Evolutionary conservation across 495 filamentous ascomycete species (phyloP).

Genomic region (Hypoxylon lenormandii): DNA sequence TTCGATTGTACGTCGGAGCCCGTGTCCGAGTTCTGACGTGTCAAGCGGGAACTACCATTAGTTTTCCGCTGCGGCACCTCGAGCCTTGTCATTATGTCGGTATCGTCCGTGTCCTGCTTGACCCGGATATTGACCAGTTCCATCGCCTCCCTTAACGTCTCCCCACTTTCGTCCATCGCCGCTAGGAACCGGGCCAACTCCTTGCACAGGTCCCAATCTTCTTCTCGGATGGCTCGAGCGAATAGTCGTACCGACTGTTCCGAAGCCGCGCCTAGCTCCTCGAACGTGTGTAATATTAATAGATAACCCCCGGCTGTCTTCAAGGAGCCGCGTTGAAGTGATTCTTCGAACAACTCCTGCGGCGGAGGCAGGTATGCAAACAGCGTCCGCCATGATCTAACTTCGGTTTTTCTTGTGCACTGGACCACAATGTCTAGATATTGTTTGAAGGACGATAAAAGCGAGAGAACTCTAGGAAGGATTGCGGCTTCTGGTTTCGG

Average conservation of each 20-base stretch:
- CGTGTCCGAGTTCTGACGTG: constrained; percentile 48
- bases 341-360: constrained; percentile 90
- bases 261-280: constrained; percentile 80
- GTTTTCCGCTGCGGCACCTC: constrained; percentile 61
- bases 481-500: constrained; percentile 76
- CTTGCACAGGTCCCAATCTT: constrained; percentile 96
- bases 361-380: constrained; percentile 90
- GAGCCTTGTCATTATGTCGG: constrained; percentile 64
- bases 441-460: constrained; percentile 86
- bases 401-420: constrained; percentile 96
- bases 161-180: constrained; percentile 87
- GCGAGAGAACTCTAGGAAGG: constrained; percentile 85
- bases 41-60: constrained; percentile 49
- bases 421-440: constrained; percentile 97
- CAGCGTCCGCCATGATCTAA: constrained; percentile 92
- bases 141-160: constrained; percentile 82
- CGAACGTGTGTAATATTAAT: constrained; percentile 92
- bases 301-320: constrained; percentile 97
- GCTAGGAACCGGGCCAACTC: constrained; percentile 93
- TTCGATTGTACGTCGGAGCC: constrained; percentile 47
- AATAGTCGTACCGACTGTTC: constrained; percentile 87
- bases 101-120: constrained; percentile 52
- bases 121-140: constrained; percentile 72
- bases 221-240: constrained; percentile 80
- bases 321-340: constrained; percentile 80